A percentile compares a stretch with the other conserved stretches of the same genome.
Evolutionary conservation across 495 filamentous ascomycete genomes (phyloP).

Genomic region (Sphaerosporella brunnea): DNA sequence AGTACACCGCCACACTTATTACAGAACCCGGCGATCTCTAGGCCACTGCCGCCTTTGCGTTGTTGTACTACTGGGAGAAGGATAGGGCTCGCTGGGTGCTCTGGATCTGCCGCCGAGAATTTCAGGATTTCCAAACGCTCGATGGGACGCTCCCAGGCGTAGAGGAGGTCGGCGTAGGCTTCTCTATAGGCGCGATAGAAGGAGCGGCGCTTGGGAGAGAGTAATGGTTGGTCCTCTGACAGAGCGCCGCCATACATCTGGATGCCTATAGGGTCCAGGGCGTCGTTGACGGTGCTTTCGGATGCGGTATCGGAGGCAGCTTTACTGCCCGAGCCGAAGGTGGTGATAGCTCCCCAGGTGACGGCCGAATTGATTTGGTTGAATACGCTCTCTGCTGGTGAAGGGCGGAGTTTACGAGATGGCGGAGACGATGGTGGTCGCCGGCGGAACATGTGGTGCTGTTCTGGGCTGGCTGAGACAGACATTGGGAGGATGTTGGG

Average conservation of each 20-base stretch:
- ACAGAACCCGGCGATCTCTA: conserved; percentile 44
- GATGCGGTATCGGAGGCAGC: conserved; percentile 33
- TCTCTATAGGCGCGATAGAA: conserved; percentile 55
- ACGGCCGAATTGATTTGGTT: conserved; percentile 37
- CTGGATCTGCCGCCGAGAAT: conserved; percentile 46
- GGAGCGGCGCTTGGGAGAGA: conserved; percentile 43
- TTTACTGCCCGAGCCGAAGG: conserved; percentile 33
- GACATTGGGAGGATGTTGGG: conserved; percentile 2
- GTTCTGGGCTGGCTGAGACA: conserved; percentile 23
- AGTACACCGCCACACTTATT: conserved; percentile 37
- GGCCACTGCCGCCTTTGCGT: conserved; percentile 29
- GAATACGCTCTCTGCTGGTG: conserved; percentile 47
- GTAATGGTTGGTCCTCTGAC: conserved; percentile 64
- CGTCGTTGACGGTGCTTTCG: conserved; percentile 24
- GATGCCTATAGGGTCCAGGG: conserved; percentile 35
- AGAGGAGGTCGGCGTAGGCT: conserved; percentile 65
- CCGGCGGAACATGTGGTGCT: conserved; percentile 28
- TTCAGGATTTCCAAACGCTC: conserved; percentile 67
- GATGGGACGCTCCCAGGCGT: conserved; percentile 61
- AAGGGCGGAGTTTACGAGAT: conserved; percentile 33
- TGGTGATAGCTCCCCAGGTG: conserved; percentile 48
- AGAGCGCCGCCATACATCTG: conserved; percentile 55
- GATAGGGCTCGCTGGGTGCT: conserved; percentile 31
- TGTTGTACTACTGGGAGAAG: conserved; percentile 8
- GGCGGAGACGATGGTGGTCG: conserved; percentile 11